Percentiles rank a stretch among this genome's conserved stretches.
phyloP scores from a whole-genome alignment of 148 eudicot species.

The Pouteria glomerata region DNA sequence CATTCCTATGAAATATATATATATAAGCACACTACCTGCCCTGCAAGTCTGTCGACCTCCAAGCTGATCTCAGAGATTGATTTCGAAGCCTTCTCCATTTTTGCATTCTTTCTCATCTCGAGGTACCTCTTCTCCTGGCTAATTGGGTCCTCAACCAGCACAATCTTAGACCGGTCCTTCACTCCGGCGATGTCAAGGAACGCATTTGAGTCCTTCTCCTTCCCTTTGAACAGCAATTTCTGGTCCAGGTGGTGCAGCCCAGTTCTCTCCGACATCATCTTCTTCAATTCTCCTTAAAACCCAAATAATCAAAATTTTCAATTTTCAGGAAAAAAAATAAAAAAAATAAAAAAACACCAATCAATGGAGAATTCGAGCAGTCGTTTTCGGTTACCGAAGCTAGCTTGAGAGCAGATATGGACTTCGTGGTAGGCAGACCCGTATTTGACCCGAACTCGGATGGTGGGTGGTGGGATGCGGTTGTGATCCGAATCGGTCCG shows the following conservation, averaged over 20 bases:
- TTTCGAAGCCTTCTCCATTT: slow-evolving; percentile 74
- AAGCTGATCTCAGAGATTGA: slow-evolving; percentile 69
- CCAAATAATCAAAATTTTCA: no score
- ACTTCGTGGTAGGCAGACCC: slow-evolving; percentile 66
- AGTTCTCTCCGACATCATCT: slow-evolving; percentile 63
- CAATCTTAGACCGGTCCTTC: slow-evolving; percentile 78
- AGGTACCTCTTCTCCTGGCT: slow-evolving; percentile 75
- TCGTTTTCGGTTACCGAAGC: slow-evolving; percentile 54
- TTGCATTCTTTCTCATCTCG: slow-evolving; percentile 74
- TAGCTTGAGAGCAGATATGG: slow-evolving; percentile 62
- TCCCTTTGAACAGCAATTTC: slow-evolving; percentile 64
- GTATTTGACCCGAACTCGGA: slow-evolving; percentile 78
- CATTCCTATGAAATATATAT: no score
- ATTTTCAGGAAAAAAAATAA: no score
- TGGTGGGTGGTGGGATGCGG: slow-evolving; percentile 43
- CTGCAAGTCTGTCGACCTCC: slow-evolving; percentile 75
- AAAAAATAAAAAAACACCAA: neutral
- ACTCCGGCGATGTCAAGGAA: slow-evolving; percentile 71
- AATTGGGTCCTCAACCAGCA: slow-evolving; percentile 71
- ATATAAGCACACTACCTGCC: slow-evolving; percentile 40
- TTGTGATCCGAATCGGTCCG: slow-evolving; percentile 52
- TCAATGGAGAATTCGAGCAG: no score
- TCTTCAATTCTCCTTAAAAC: slow-evolving; percentile 83
- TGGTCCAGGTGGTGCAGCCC: slow-evolving; percentile 92
- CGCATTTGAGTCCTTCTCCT: slow-evolving; percentile 66